Base-by-base conservation (phyloP, 23 red algal species). In the Gracilaria caudata region DNA sequence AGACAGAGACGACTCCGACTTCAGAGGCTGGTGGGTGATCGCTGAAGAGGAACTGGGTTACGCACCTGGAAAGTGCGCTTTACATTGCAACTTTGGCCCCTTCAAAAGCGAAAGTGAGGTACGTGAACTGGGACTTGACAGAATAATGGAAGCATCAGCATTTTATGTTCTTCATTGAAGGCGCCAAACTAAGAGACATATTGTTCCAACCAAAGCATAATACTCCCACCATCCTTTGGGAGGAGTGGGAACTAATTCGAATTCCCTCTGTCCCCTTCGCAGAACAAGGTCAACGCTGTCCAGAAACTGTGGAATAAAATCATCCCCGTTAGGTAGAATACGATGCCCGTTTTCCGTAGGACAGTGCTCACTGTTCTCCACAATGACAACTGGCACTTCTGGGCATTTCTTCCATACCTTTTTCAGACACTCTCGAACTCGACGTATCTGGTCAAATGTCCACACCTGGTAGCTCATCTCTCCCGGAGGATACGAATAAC, bases 351-450 rank as follows among this genome's bases (percentile, higher is more conserved):
- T 40, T n/a, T 24, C 47, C 3, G 19, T 35, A 26, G 60, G 61
- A 24, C 82, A 86, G 49, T 73, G 40, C 7, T 68, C 44, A 51
- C 82, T 86, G 47, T 86, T 86, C 82, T 86, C 82, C 39, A 86
- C 23, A 19, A 86, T 35, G 1, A 86, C 66, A 3, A 86, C 65
- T 7, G 61, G 61, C 71, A 86, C 65, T 25, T 86, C 16, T 60
- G 77, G 77, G 19, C 77, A 40, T 40, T 53, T 54, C 65, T 55
- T 55, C 45, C 82, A 43, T 40, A 38, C 41, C 65, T 74, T 86
- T 10, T 30, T 23, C 24, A 86, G 43, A 35, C 30, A n/a, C 36
- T 86, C 82, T 6, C 64, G 20, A 3, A 86, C 82, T 25, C 36
- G 37, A 49, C 64, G 63, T 16, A 86, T 36, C 32, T 68, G 82